Evolutionary conservation across 305 asterid species (phyloP).

Genomic region (Salvia sclarea): DNA sequence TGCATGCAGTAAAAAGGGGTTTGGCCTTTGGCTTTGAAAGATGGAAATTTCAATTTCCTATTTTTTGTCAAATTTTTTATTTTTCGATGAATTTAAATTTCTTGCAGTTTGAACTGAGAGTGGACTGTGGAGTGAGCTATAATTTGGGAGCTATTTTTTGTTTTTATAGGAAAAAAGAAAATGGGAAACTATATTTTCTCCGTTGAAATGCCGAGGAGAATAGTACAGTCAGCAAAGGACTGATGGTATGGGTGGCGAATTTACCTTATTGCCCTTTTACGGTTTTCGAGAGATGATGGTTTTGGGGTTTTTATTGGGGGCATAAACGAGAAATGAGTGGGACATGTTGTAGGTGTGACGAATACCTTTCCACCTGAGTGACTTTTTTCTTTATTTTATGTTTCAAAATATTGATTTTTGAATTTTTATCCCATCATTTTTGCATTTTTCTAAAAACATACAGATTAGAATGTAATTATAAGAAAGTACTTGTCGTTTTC

Average conservation of each 20-base stretch:
- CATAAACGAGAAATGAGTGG: background rate
- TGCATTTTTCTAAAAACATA: no score
- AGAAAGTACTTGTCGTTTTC: no score
- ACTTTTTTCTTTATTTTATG: no score
- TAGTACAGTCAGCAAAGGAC: background rate
- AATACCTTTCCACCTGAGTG: no score
- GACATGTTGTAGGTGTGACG: no score
- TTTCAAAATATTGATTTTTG: no score
- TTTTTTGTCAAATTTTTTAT: background rate
- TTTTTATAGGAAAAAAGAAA: background rate
- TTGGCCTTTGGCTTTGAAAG: background rate
- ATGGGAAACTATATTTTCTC: no score
- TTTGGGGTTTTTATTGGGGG: background rate
- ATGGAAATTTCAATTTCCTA: background rate
- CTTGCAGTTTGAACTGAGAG: background rate
- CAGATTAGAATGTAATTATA: no score
- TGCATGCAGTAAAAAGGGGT: constrained; percentile 37
- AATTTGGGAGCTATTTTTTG: background rate
- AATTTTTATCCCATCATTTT: no score
- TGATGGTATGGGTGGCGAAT: background rate
- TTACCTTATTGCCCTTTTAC: background rate
- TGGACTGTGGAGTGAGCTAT: background rate
- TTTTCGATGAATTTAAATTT: background rate
- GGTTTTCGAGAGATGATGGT: background rate
- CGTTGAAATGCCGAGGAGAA: background rate